Evolutionary conservation across 1,284 basidiomycete genomes (phyloP).

Genomic region (Cryptococcus sp.): DNA sequence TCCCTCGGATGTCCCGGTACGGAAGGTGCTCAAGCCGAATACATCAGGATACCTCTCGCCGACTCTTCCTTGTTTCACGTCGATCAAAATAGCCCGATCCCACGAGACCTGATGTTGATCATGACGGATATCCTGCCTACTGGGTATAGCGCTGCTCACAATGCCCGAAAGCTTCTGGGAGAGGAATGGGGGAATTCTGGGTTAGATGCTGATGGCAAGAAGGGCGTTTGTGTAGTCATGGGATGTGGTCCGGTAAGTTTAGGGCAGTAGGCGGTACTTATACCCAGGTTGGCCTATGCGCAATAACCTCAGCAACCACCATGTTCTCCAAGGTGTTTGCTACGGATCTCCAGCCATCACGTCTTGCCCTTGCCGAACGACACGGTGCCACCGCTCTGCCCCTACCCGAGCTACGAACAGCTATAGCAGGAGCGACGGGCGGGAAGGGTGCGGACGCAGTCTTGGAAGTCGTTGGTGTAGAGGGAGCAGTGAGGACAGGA

Average conservation of each 20-base stretch:
- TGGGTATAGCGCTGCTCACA: conserved; percentile 48
- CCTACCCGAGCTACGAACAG: conserved; percentile 21
- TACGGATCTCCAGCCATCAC: conserved; percentile 27
- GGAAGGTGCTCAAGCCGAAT: conserved; percentile 83
- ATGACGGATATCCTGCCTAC: conserved; percentile 51
- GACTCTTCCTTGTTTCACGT: conserved; percentile 48
- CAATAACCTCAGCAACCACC: conserved; percentile 46
- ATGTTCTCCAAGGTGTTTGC: conserved; percentile 44
- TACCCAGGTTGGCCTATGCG: conserved; percentile 41
- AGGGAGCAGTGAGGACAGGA: conserved; percentile 64
- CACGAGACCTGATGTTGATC: conserved; percentile 47
- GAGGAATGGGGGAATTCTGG: conserved; percentile 30
- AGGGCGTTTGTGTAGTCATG: conserved; percentile 43
- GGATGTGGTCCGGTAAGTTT: conserved; percentile 51
- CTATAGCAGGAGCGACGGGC: conserved; percentile 29
- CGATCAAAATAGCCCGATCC: conserved; percentile 29
- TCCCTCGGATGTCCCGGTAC: conserved; percentile 70
- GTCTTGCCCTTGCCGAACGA: conserved; percentile 28
- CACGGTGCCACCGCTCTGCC: conserved; percentile 47
- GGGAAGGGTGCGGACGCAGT: conserved; percentile 50
- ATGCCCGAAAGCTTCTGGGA: conserved; percentile 42
- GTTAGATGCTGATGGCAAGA: conserved; percentile 29
- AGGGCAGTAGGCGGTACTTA: background rate
- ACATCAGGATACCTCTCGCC: conserved; percentile 65
- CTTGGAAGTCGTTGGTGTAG: conserved; percentile 71